phyloP scores from a whole-genome alignment of 2,329 filamentous ascomycete species.

The Alternaria postmessia region DNA sequence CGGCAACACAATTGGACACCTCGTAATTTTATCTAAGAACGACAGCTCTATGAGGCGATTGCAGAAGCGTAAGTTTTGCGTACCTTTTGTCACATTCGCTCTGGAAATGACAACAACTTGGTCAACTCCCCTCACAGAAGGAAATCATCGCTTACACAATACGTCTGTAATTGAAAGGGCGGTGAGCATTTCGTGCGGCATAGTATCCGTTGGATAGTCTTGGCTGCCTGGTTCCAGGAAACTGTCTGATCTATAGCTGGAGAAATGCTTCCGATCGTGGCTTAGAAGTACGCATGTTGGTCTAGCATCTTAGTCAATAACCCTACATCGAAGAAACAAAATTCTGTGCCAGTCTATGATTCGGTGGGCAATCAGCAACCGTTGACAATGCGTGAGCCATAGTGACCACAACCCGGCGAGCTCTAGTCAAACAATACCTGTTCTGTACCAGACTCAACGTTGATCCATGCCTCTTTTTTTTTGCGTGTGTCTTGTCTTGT shows the following conservation, averaged over 20 bases:
- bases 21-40: not conserved
- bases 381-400: not conserved
- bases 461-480: not conserved
- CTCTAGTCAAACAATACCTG: not conserved
- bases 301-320: not conserved
- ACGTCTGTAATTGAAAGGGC: not conserved
- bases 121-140: not conserved
- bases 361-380: not conserved
- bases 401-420: not conserved
- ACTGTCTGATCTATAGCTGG: not conserved
- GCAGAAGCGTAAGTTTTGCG: too few relatives aligned
- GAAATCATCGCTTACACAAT: not conserved
- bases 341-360: not conserved
- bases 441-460: not conserved
- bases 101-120: not conserved
- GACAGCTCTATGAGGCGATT: not conserved
- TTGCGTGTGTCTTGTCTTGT: not conserved
- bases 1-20: not conserved
- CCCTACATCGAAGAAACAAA: not conserved
- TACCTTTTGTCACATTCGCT: too few relatives aligned
- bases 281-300: not conserved
- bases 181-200: not conserved
- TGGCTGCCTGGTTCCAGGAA: not conserved
- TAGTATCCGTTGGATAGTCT: not conserved
- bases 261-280: not conserved